A percentile compares a stretch with the other conserved stretches of the same genome.
phyloP scores from a whole-genome alignment of 495 filamentous ascomycete species.

The Penicillium lividum region DNA sequence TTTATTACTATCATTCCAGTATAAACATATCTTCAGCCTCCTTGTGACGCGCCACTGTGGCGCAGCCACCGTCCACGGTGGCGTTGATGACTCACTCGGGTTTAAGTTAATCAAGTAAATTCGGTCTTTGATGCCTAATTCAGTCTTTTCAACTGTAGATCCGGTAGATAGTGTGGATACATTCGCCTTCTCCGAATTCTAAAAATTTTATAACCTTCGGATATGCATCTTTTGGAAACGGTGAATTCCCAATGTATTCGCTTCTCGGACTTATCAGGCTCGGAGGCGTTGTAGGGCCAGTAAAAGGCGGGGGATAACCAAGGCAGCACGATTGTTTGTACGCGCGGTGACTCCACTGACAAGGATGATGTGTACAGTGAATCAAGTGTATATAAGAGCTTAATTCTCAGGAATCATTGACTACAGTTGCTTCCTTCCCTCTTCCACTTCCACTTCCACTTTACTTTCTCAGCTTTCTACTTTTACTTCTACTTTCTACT shows the following conservation, averaged over 20 bases:
- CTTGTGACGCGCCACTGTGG: constrained; percentile 2
- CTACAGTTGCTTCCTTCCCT: not conserved
- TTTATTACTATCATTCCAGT: too few relatives aligned
- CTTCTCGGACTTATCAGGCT: not conserved
- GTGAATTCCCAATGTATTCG: not conserved
- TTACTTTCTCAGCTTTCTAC: not conserved
- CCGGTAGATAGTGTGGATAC: not conserved
- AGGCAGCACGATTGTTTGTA: not conserved
- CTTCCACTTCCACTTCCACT: not conserved
- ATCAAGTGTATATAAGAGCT: not conserved
- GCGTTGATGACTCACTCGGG: constrained; percentile 3
- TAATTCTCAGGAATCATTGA: not conserved
- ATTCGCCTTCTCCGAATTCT: not conserved
- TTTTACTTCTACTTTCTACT: not conserved
- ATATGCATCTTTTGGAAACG: not conserved
- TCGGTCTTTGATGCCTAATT: not conserved
- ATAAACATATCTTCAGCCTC: too few relatives aligned
- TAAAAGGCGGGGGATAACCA: not conserved
- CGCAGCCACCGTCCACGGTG: not conserved
- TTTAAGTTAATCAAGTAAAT: not conserved
- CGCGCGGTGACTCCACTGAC: not conserved
- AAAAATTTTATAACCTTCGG: not conserved
- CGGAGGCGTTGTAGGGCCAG: not conserved
- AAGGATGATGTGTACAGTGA: not conserved
- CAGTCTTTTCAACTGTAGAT: not conserved